These are phyloP conservation scores for Globisporangium nagaii DNA, from an alignment of 352 stramenopile genomes.

Conservation along the genomic window DNA sequence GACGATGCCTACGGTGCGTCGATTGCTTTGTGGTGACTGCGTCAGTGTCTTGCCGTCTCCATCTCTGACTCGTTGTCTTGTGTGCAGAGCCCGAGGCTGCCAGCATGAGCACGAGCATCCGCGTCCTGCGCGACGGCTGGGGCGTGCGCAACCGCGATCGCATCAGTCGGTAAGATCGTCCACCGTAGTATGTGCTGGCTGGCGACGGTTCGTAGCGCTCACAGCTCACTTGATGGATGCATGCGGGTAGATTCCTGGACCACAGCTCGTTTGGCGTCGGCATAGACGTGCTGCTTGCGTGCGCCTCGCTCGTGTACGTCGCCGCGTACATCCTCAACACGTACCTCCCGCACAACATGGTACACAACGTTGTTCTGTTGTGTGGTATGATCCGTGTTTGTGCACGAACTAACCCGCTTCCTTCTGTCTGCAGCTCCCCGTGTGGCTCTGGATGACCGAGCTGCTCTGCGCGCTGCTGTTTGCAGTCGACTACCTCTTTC, in stretches of 20 bases:
- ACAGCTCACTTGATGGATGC: not conserved
- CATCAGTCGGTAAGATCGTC: conserved; percentile 28
- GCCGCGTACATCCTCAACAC: conserved; percentile 73
- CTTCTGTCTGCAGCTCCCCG: conserved; percentile 38
- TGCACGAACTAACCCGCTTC: not conserved
- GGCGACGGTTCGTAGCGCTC: not conserved
- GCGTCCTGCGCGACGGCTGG: conserved; percentile 19
- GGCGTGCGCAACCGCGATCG: conserved; percentile 28
- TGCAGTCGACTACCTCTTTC: conserved; percentile 60
- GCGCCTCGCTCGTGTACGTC: conserved; percentile 54
- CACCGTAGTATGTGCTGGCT: not conserved
- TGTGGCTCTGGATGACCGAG: conserved; percentile 64
- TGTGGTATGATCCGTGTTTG: not conserved
- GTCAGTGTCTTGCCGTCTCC: not conserved
- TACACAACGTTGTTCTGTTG: conserved; percentile 14
- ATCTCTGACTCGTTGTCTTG: not conserved
- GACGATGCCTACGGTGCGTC: not conserved
- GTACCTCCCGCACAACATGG: conserved; percentile 59
- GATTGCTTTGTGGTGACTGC: not conserved
- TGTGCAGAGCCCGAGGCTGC: conserved; percentile 21
- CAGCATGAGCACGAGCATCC: conserved; percentile 22
- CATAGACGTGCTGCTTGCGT: conserved; percentile 56
- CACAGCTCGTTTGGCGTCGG: conserved; percentile 66
- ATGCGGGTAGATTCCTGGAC: conserved; percentile 69
- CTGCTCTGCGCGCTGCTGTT: conserved; percentile 64